phyloP scores from a whole-genome alignment of 225 moss, liverwort and hornwort species.

The Pleurozium schreberi region DNA sequence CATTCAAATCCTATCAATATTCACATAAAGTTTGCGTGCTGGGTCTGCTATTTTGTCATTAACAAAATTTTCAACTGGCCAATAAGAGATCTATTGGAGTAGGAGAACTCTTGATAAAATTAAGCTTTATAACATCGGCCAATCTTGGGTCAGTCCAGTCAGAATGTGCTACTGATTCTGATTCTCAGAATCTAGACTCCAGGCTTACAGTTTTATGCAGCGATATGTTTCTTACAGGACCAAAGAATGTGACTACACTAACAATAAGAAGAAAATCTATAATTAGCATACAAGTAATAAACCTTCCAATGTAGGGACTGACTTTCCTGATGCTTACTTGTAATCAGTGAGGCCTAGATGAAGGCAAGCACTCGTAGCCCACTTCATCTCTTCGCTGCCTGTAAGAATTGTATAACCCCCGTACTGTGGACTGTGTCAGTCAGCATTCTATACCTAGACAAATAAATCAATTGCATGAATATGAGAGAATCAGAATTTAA shows the following conservation, averaged over 20 bases:
- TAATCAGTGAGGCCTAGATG: constrained; percentile 88
- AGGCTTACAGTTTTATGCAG: neutral
- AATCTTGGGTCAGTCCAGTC: neutral
- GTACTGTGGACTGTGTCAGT: constrained; percentile 39
- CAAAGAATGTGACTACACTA: neutral
- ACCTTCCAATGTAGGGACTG: neutral
- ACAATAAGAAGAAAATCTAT: neutral
- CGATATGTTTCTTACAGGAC: neutral
- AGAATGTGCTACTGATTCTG: neutral
- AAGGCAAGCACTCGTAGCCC: constrained; percentile 50
- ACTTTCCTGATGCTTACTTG: constrained; percentile 40
- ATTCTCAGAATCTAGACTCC: neutral
- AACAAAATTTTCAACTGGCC: neutral
- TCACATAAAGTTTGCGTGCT: neutral
- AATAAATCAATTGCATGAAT: neutral
- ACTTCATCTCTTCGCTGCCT: constrained; percentile 28
- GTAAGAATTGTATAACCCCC: constrained; percentile 49
- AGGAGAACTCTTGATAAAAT: neutral
- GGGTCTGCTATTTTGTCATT: neutral
- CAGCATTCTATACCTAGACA: neutral
- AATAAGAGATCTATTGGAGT: neutral
- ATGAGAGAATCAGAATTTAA: neutral
- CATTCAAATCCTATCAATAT: neutral
- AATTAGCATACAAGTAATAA: neutral
- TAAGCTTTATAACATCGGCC: neutral